Evolutionary conservation across 176 grass and related monocot species (phyloP), one percentile per base, ranked within the genome.

Genomic region (Secale cereale): DNA sequence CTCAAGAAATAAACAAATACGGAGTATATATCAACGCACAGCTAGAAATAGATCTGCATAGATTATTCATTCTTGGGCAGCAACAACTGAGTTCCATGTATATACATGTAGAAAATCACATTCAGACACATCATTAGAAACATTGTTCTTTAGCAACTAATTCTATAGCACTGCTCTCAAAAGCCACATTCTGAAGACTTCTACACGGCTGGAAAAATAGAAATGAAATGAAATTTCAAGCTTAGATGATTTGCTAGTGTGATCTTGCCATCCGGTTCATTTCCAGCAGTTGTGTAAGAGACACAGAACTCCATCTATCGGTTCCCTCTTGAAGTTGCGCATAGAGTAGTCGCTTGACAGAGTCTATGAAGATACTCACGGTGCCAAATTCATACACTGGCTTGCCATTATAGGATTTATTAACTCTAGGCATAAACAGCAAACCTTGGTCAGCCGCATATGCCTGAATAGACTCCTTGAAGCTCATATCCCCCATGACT

Each of bases 321-420:
- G 81, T 77, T 67, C 93, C 93, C 59, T 92, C 91, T 63, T 94
- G 85, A 43, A 83, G 81, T 83, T 92, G 93, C 1, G 95, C 95
- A 78, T 95, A 98, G 1, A 98, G 80, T 40, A 93, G 68, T 78
- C 84, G 77, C 85, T 94, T 98, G 70, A 89, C 83, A 15, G 96
- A 98, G 73, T 95, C 91, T 63, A 95, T 85, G 84, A 86, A 98
- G 87, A 95, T 39, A 82, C 91, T 93, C 22, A 98, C 65, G 0
- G 77, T 79, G 76, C 93, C 96, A 85, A 98, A 98, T 77, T 90
- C 96, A 90, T 98, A 98, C 4, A 98, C 91, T 11, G 79, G 91
- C 81, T 90, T 82, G 76, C 91, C 89, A 11, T 95, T 95, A 26
- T 95, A 90, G 78, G 87, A 98, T 82, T 88, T 98, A 63, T 91